Percentiles rank a stretch among this genome's conserved stretches.
Evolutionary conservation across 2,329 filamentous ascomycete species (phyloP).

Genomic region (Fusarium penzigii): DNA sequence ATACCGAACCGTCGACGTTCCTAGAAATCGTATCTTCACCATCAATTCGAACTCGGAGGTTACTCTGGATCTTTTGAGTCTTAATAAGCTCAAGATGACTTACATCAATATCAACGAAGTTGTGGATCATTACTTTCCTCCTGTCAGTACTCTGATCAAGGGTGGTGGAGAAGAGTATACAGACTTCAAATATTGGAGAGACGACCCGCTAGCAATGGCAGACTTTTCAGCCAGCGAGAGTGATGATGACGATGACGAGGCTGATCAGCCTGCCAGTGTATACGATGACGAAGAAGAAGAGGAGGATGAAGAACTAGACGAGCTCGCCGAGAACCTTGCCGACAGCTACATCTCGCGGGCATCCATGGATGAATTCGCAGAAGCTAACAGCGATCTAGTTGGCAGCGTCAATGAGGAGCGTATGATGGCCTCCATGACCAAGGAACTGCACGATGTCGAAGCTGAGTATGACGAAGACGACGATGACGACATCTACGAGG

Average conservation of each 20-base stretch:
- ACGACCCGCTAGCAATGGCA: constrained; percentile 78
- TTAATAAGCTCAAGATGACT: constrained; percentile 94
- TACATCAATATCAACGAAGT: constrained; percentile 98
- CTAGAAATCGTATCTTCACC: constrained; percentile 91
- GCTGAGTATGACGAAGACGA: constrained; percentile 41
- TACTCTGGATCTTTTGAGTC: constrained; percentile 80
- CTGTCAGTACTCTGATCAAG: constrained; percentile 81
- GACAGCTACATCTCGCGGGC: constrained; percentile 33
- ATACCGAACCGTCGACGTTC: constrained; percentile 94
- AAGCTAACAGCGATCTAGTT: constrained; percentile 45
- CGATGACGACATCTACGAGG: constrained; percentile 39
- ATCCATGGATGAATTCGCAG: constrained; percentile 40
- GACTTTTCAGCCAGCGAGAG: constrained; percentile 86
- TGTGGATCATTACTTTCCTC: constrained; percentile 97
- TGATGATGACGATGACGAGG: constrained; percentile 55
- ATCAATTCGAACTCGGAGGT: constrained; percentile 99
- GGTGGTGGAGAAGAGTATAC: constrained; percentile 93
- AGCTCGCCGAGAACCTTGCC: constrained; percentile 35
- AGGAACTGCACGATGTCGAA: constrained; percentile 44
- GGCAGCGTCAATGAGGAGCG: constrained; percentile 47
- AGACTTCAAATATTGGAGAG: constrained; percentile 96
- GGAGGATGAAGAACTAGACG: constrained; percentile 42
- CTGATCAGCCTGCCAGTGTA: constrained; percentile 46
- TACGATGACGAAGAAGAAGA: constrained; percentile 48
- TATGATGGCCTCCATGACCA: constrained; percentile 40